Base-by-base conservation (phyloP, 352 stramenopile species). In the Pythium scleroteichum region DNA sequence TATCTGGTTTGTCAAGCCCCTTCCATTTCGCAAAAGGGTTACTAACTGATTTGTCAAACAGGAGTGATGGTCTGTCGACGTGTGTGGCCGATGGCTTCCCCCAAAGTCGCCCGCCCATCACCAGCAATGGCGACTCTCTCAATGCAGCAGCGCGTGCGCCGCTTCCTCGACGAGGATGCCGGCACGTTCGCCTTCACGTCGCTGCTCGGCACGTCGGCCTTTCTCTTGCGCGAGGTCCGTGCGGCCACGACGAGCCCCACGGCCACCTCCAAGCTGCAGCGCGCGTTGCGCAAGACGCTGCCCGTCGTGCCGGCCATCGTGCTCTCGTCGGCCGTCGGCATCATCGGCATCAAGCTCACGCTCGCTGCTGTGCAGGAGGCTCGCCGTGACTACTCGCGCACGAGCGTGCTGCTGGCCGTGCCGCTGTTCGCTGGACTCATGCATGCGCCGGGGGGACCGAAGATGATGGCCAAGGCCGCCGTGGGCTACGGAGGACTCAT, bases 281-380 rank as follows among this genome's bases (percentile, higher is more conserved):
- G 69, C 9, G 78, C 78, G 17, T 47, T 72, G 7, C 64, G 52
- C 8, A 70, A 62, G 24, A 79, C 78, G 14, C 38, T 54, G 10
- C 71, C 67, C 35, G 71, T 79, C 46, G 51, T 84, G 38, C 78
- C 74, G 20, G 41, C 72, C 17, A 64, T 82, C 13, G 64, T 72
- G 33, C 57, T 70, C 48, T 83, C 78, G 0, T 62, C 70, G 0
- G 70, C 72, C 6, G 64, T 85, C 2, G 78, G 75, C 19, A 79
- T 88, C 40, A 64, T 76, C 32, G 78, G 73, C 39, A 84, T 88
- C 71, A 88, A 88, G 61, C 39, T 82, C 29, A 78, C 66, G 40
- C 69, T 85, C 51, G 59, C 58, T 0, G 72, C 65, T 8, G 78
- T 88, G 44, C 69, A 75, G 41, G 65, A 77, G 50, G 66, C 62